Evolutionary conservation across 2,329 filamentous ascomycete genomes (phyloP).

Genomic region (Aspergillus niger): DNA sequence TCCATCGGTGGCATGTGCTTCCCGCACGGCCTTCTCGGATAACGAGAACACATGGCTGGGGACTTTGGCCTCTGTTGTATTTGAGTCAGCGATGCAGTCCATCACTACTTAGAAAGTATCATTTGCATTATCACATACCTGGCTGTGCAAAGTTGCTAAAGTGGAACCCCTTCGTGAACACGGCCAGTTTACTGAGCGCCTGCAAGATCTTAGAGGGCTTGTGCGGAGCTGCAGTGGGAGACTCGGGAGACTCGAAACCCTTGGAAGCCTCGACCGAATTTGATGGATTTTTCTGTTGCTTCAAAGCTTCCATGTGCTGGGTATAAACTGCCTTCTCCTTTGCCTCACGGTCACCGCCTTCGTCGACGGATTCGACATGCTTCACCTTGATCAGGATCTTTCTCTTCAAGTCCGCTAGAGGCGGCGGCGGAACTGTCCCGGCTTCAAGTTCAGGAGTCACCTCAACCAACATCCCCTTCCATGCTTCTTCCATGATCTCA

Average conservation of each 20-base stretch:
- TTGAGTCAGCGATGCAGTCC: slow-evolving; percentile 3
- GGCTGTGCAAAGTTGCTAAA: slow-evolving; percentile 73
- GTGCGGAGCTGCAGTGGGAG: slow-evolving; percentile 39
- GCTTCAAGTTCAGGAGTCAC: slow-evolving; percentile 57
- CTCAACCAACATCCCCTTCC: slow-evolving; percentile 74
- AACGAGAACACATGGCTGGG: slow-evolving; percentile 67
- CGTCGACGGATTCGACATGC: slow-evolving; percentile 54
- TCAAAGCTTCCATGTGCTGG: slow-evolving; percentile 6
- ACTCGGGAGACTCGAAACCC: neutral
- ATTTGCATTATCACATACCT: slow-evolving; percentile 45
- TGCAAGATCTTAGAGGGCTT: slow-evolving; percentile 67
- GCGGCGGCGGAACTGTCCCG: slow-evolving; percentile 64
- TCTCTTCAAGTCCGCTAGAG: slow-evolving; percentile 68
- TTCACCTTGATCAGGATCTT: slow-evolving; percentile 88
- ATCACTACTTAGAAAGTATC: neutral
- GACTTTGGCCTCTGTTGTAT: slow-evolving; percentile 47
- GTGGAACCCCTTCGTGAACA: slow-evolving; percentile 85
- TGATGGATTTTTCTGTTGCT: neutral
- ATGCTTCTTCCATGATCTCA: slow-evolving; percentile 87
- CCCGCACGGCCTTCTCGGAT: slow-evolving; percentile 66
- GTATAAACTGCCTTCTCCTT: slow-evolving; percentile 7
- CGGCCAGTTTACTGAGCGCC: slow-evolving; percentile 70
- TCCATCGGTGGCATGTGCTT: slow-evolving; percentile 57
- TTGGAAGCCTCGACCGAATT: slow-evolving; percentile 1
- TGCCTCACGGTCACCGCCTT: slow-evolving; percentile 22